Evolutionary conservation across 2,329 filamentous ascomycete genomes (phyloP), one percentile per base, ranked within the genome.

Genomic region (Colletotrichum phormii): DNA sequence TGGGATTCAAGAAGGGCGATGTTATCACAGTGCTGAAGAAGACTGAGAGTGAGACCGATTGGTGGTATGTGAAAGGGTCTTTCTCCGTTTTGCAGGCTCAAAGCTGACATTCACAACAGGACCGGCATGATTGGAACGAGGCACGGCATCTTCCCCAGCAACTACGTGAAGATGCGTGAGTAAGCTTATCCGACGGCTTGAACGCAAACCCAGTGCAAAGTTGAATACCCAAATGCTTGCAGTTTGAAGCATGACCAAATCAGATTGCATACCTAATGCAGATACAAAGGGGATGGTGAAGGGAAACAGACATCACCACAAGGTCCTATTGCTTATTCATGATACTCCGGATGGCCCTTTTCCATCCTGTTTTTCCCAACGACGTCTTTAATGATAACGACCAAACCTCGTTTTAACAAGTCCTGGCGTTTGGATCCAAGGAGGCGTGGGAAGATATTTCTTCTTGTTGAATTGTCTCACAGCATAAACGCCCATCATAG

Each of bases 21-120:
- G 83, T 98, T 69, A 98, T 99, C 76, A 98, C 95, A 1, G 95
- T 99, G 71, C 82, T 97, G 70, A 98, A 99, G 86, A 93, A 94
- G 83, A 98, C 96, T 5, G 94, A 98, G 5, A 98, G 93, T 77
- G 93, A 94, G 71, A 95, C 95, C 70, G 96, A 98, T 82, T 98
- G 96, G 96, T 98, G 96, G 91, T 93, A 87, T 77, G 90, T 89
- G 71, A 59, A 6, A 12, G n/a, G n/a, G 3, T 37, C 2, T 29
- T 18, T 57, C 24, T 13, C 51, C 6, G 7, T 18, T 61, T 58
- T 31, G 3, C 42, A 37, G 33, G 26, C 6, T 7, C 68, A 24
- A 64, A 58, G 13, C 42, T 67, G 31, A 57, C 33, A 57, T 49
- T 22, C 6, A 29, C 31, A 15, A 18, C 76, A 93, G 91, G 97